These are phyloP conservation scores for Fragaria iinumae DNA, from an alignment of 306 rosid species.

Conservation along the genomic window DNA sequence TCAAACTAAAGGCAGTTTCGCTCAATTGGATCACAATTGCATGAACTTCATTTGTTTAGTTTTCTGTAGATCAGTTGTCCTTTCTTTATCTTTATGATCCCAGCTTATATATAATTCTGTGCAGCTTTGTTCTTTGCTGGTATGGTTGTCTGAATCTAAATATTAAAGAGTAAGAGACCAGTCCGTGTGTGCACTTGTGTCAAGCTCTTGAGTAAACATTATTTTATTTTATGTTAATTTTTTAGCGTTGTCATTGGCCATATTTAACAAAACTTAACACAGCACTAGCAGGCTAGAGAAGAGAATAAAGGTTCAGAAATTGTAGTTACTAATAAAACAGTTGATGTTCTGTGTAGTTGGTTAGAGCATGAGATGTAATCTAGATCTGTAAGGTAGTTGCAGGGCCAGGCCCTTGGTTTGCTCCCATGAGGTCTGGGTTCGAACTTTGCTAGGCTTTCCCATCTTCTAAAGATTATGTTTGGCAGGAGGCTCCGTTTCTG, in stretches of 20 bases:
- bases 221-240: not conserved
- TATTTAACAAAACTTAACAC: not conserved
- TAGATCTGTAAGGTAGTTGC: not conserved
- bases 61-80: constrained; percentile 1
- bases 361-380: not conserved
- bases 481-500: not conserved
- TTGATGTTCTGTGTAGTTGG: not conserved
- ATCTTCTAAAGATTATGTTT: not conserved
- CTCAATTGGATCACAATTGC: constrained; percentile 22
- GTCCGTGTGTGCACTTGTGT: not conserved
- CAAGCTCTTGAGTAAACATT: not conserved
- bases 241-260: not conserved
- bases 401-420: not conserved
- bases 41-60: constrained; percentile 32
- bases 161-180: not conserved
- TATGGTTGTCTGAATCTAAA: not conserved
- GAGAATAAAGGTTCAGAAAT: not conserved
- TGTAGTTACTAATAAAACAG: not conserved
- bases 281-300: not conserved
- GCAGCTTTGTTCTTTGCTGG: not conserved
- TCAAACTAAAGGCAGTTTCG: constrained; percentile 23
- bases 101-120: not conserved
- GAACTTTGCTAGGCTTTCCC: not conserved
- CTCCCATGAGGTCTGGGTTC: not conserved
- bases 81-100: not conserved